Base-by-base conservation (phyloP, 2,329 filamentous ascomycete genomes). In the Colletotrichum musicola region DNA sequence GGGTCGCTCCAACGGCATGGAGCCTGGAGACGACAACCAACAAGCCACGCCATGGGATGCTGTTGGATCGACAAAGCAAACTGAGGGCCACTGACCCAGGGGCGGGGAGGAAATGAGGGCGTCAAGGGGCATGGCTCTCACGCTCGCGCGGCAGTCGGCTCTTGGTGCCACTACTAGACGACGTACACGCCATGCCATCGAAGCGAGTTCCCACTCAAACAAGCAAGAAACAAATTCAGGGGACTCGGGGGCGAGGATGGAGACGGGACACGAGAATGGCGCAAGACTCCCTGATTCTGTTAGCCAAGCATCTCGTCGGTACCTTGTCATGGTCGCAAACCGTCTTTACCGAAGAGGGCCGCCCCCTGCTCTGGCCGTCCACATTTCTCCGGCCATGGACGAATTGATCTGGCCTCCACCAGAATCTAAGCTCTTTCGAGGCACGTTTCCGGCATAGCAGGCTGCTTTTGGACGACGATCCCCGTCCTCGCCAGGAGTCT, bases 401-500 rank as follows among this genome's bases (percentile, higher is more conserved):
- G 44, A 65, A 68, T 65, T 61, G 62, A 61, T 58, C 68, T 65
- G 53, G 40, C 40, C 47, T 57, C 56, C 40, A 47, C 42, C 42
- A 12, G 64, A 16, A 47, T 72, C 75, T 79, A 80, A 74, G 67
- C 79, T 76, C 56, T 64, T 80, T 82, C 72, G 46, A 79, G 79
- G 73, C 76, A 75, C 71, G 72, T 72, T 66, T 75, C 74, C 80
- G 80, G 80, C 75, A 73, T 73, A 75, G 74, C 72, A 79, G 74
- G 70, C 75, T 75, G 78, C 76, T 77, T 78, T 78, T 69, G 73
- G 75, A 77, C 72, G 73, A 77, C 74, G 77, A 79, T 79, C 78
- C 74, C 72, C 73, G 74, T 71, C 75, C 75, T 75, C 77, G 74
- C 75, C 72, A 71, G 74, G 70, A 73, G 72, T 72, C 73, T 71